Evolutionary conservation across 257 asterid genomes (phyloP), one percentile per base, ranked within the genome.

Genomic region (Thymus mandschuricus): DNA sequence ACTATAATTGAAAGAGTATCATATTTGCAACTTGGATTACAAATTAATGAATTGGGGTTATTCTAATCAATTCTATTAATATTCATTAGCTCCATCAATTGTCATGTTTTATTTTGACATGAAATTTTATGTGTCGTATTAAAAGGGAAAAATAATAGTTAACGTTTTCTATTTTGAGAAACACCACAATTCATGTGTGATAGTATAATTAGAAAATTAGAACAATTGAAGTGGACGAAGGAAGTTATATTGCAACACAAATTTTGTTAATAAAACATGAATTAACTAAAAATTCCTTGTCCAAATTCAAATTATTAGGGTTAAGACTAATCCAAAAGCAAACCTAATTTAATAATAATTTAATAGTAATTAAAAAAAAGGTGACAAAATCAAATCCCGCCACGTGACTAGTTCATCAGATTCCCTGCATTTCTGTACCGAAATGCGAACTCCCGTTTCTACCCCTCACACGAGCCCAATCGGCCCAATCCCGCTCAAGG

Each of bases 371-470:
- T 1, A 61, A 33, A 72, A 40, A 66, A 55, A 55, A 52, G 21
- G 34, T n/a, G 40, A 59, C 46, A 73, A 76, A 71, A 62, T 73
- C 74, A 79, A 71, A 82, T 82, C 78, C 64, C 21, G 71, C 67
- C 84, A 76, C 82, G 80, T 74, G 83, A 76, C 64, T 66, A n/a
- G 52, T 41, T 11, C 13, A 7, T 48, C 74, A 64, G 81, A 79
- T 82, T 79, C 84, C 79, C 70, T 60, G 73, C 81, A 61, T 21
- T 12, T 46, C 71, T 40, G 66, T 44, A 29, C 74, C 12, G 1
- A 7, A 55, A 0, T 21, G 0, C 21, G 74, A 60, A 69, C 27
- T 68, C 21, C 78, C 85, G 61, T 0, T 0, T 30, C 1, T 72
- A 72, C 77, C 85, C 85, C 81, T 60, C 75, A 45, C 3, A 1